These are phyloP conservation scores for Pochonia chlamydosporia DNA, from an alignment of 2,329 filamentous ascomycete genomes.

Conservation along the genomic window DNA sequence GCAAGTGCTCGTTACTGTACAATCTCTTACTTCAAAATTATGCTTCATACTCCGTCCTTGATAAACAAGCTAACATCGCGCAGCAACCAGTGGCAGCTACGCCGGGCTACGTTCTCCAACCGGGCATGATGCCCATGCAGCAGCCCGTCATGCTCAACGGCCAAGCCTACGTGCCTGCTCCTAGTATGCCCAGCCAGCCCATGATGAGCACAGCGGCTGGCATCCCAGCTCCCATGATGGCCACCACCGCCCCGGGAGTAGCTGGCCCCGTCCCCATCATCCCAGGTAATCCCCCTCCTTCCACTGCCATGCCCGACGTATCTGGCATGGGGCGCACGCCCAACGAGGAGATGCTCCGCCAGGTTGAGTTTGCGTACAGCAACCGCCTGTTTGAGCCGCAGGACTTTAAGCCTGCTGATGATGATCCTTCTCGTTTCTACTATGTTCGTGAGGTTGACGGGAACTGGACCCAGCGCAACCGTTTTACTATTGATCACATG, in stretches of 20 bases:
- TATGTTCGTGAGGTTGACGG: slow-evolving; percentile 56
- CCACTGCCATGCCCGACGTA: slow-evolving; percentile 35
- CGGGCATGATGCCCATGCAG: slow-evolving; percentile 12
- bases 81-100: slow-evolving; percentile 25
- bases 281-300: slow-evolving; percentile 30
- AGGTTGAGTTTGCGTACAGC: slow-evolving; percentile 41
- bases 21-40: neutral
- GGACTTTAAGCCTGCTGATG: slow-evolving; percentile 58
- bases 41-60: slow-evolving; percentile 11
- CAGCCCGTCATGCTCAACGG: slow-evolving; percentile 28
- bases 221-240: slow-evolving; percentile 19
- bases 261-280: slow-evolving; percentile 24
- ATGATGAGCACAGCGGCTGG: slow-evolving; percentile 19
- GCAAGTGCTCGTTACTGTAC: slow-evolving; percentile 27
- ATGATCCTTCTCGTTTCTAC: slow-evolving; percentile 55
- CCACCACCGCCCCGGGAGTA: slow-evolving; percentile 13
- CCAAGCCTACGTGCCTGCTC: slow-evolving; percentile 17
- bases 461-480: slow-evolving; percentile 53
- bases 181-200: slow-evolving; percentile 21
- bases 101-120: slow-evolving; percentile 25
- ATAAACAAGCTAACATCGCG: slow-evolving; percentile 1
- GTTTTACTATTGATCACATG: slow-evolving; percentile 54
- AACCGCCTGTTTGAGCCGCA: slow-evolving; percentile 51
- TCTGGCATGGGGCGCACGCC: slow-evolving; percentile 46
- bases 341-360: slow-evolving; percentile 39